Conservation (phyloP, 805 yeast species). For the Lachancea sp. region DNA sequence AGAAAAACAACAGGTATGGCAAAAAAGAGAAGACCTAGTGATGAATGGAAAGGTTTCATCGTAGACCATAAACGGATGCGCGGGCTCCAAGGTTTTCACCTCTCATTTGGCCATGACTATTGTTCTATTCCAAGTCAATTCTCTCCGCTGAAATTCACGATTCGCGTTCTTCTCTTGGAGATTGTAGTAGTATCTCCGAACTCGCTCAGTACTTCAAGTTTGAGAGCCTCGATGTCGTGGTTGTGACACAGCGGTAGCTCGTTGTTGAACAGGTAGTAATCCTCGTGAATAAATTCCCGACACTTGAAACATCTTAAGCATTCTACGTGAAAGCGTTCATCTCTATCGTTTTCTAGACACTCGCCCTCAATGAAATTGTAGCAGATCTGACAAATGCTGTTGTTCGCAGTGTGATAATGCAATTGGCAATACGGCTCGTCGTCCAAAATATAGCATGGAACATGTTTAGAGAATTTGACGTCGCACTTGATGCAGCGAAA, state of each 20-base stretch:
- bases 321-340: constrained; percentile 64
- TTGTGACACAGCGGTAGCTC: constrained; percentile 25
- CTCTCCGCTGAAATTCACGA: constrained; percentile 19
- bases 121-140: no score
- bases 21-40: no score
- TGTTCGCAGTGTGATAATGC: constrained; percentile 70
- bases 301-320: constrained; percentile 72
- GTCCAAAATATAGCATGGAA: constrained; percentile 66
- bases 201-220: constrained; percentile 8
- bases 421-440: constrained; percentile 77
- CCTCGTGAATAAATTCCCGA: constrained; percentile 41
- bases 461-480: constrained; percentile 48
- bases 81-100: no score
- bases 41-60: no score
- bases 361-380: constrained; percentile 78
- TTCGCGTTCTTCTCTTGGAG: constrained; percentile 29
- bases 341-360: constrained; percentile 72
- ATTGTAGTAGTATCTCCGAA: constrained; percentile 16
- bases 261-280: constrained; percentile 39
- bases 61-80: no score
- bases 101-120: no score
- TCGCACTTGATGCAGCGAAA: constrained; percentile 68
- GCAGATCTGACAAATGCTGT: constrained; percentile 69
- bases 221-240: constrained; percentile 25
- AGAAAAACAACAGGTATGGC: no score